Conservation (phyloP, 1,139 yeast genomes). For the Yamadazyma aaseri region DNA sequence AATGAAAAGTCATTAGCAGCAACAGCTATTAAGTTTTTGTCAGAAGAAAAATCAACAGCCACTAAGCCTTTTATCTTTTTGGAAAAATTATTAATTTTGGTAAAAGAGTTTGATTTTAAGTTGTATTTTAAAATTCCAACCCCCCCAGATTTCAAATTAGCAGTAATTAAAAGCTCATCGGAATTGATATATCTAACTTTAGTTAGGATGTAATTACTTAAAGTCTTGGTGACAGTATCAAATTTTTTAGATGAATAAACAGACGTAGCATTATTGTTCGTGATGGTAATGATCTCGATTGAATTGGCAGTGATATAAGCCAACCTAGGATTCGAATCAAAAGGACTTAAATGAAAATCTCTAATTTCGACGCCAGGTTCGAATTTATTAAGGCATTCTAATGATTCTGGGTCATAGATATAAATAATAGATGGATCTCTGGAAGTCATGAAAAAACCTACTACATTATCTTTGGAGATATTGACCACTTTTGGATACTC, state of each 20-base stretch:
- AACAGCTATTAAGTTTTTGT: conserved; percentile 56
- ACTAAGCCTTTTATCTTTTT: conserved; percentile 64
- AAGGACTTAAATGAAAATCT: conserved; percentile 32
- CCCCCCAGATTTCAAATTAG: conserved; percentile 45
- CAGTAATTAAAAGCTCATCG: conserved; percentile 54
- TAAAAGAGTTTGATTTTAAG: conserved; percentile 39
- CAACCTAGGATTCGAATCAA: conserved; percentile 49
- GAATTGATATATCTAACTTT: conserved; percentile 61
- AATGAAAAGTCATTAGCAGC: conserved; percentile 79
- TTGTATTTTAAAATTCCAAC: conserved; percentile 45
- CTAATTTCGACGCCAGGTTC: conserved; percentile 22
- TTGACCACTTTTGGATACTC: conserved; percentile 61
- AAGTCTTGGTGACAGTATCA: conserved; percentile 23
- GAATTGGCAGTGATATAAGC: conserved; percentile 56
- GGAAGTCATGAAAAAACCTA: conserved; percentile 66
- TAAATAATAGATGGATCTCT: conserved; percentile 57
- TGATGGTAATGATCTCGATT: conserved; percentile 51
- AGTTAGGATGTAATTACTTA: conserved; percentile 42
- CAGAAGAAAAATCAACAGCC: conserved; percentile 54
- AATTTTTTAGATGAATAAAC: conserved; percentile 17
- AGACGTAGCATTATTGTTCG: conserved; percentile 27
- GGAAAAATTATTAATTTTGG: conserved; percentile 44
- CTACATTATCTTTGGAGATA: conserved; percentile 50
- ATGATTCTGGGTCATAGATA: conserved; percentile 55
- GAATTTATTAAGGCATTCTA: conserved; percentile 34